These are phyloP conservation scores for Cyclotella cryptica DNA, from an alignment of 108 stramenopile genomes.

Conservation along the genomic window DNA sequence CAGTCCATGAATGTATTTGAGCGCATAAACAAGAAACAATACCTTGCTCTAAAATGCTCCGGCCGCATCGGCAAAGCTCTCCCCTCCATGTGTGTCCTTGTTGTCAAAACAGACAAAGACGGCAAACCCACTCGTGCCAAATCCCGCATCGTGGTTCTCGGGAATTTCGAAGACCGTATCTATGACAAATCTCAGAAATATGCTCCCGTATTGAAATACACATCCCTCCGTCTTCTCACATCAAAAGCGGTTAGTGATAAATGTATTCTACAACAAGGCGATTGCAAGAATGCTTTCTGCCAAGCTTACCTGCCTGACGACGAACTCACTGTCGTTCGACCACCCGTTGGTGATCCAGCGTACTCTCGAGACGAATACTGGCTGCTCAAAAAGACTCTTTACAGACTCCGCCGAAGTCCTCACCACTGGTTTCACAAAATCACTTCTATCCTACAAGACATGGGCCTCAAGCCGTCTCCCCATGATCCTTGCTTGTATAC, in stretches of 20 bases:
- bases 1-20: neutral
- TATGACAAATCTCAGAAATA: constrained; percentile 16
- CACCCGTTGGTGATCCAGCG: constrained; percentile 28
- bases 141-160: constrained; percentile 13
- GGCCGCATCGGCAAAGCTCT: neutral
- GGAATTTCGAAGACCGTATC: constrained; percentile 25
- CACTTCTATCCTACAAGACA: neutral
- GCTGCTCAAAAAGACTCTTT: constrained; percentile 30
- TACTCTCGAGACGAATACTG: constrained; percentile 18
- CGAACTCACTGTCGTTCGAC: constrained; percentile 14
- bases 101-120: constrained; percentile 20
- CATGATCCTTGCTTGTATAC: constrained; percentile 41
- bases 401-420: constrained; percentile 15
- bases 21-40: neutral
- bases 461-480: constrained; percentile 25
- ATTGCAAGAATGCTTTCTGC: constrained; percentile 52
- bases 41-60: neutral
- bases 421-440: constrained; percentile 43
- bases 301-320: constrained; percentile 21
- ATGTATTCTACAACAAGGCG: constrained; percentile 35
- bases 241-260: constrained; percentile 2
- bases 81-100: constrained; percentile 2
- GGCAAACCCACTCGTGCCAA: constrained; percentile 22
- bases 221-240: constrained; percentile 14
- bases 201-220: constrained; percentile 33